Percentiles rank a stretch among this genome's conserved stretches.
Evolutionary conservation across 768 basidiomycete species (phyloP).

Genomic region (Multifurca ochricompacta): DNA sequence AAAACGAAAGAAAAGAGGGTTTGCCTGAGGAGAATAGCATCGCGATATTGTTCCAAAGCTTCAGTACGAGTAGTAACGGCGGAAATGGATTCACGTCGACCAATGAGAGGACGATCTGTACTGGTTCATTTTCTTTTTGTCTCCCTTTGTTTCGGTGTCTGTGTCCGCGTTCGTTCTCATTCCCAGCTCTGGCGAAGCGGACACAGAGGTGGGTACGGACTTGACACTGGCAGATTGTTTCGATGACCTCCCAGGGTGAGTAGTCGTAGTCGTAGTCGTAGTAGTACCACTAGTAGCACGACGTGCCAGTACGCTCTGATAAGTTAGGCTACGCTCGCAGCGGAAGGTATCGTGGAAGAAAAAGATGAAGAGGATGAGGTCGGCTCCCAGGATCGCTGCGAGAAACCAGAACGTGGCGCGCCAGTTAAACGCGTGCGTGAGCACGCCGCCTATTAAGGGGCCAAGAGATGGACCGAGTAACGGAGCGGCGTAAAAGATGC

Average conservation of each 20-base stretch:
- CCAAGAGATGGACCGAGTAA: conserved; percentile 65
- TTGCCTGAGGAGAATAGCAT: conserved; percentile 60
- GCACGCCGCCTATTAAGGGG: conserved; percentile 60
- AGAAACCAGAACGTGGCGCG: conserved; percentile 81
- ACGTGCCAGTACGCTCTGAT: conserved; percentile 58
- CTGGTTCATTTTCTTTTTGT: no score
- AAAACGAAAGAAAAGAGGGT: conserved; percentile 9
- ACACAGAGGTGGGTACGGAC: no score
- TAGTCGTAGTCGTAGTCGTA: no score
- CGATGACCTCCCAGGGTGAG: no score
- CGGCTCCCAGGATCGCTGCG: conserved; percentile 48
- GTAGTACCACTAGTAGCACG: no score
- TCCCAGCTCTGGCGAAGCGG: no score
- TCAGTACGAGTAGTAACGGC: conserved; percentile 51
- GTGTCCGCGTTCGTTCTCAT: no score
- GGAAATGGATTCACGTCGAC: conserved; percentile 69
- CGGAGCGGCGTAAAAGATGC: conserved; percentile 73
- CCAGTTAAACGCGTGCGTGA: conserved; percentile 68
- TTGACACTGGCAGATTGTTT: no score
- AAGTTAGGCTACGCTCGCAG: conserved; percentile 70
- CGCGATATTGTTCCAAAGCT: conserved; percentile 56
- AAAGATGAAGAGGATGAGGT: no score
- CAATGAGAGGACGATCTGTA: conserved; percentile 56
- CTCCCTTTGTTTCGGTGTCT: conserved; percentile 18
- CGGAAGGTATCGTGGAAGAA: conserved; percentile 86